These are phyloP conservation scores for Trichoderma gracile DNA, from an alignment of 2,329 filamentous ascomycete genomes.

Conservation along the genomic window DNA sequence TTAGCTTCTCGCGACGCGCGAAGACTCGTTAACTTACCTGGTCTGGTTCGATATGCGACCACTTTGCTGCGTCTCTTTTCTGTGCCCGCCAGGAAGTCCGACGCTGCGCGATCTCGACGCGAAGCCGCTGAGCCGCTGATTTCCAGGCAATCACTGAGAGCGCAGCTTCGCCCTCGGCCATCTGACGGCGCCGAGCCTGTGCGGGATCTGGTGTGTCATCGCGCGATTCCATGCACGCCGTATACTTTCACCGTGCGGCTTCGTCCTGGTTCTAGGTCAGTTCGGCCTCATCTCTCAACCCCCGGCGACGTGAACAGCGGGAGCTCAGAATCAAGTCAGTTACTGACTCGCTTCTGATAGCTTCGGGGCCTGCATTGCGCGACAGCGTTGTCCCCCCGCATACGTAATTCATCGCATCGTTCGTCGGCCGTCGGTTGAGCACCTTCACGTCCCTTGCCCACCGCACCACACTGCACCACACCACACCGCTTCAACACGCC, in stretches of 20 bases:
- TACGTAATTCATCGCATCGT: neutral
- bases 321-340: neutral
- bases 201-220: slow-evolving; percentile 13
- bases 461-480: neutral
- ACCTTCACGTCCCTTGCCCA: neutral
- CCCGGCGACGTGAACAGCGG: neutral
- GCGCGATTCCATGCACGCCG: slow-evolving; percentile 26
- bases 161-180: neutral
- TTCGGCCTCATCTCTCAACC: neutral
- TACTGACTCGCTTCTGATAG: neutral
- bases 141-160: neutral
- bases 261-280: slow-evolving; percentile 13
- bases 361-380: neutral
- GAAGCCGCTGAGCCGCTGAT: slow-evolving; percentile 2
- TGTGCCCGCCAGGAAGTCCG: neutral
- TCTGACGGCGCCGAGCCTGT: slow-evolving; percentile 2
- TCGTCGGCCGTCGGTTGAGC: neutral
- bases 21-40: slow-evolving; percentile 16
- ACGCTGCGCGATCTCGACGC: slow-evolving; percentile 7
- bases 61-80: slow-evolving; percentile 13
- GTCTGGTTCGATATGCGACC: slow-evolving; percentile 20
- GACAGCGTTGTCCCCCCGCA: neutral
- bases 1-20: slow-evolving; percentile 23
- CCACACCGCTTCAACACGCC: neutral
- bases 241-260: slow-evolving; percentile 6